Evolutionary conservation across 2,329 filamentous ascomycete species (phyloP).

Genomic region (Herpotrichia juniperi): DNA sequence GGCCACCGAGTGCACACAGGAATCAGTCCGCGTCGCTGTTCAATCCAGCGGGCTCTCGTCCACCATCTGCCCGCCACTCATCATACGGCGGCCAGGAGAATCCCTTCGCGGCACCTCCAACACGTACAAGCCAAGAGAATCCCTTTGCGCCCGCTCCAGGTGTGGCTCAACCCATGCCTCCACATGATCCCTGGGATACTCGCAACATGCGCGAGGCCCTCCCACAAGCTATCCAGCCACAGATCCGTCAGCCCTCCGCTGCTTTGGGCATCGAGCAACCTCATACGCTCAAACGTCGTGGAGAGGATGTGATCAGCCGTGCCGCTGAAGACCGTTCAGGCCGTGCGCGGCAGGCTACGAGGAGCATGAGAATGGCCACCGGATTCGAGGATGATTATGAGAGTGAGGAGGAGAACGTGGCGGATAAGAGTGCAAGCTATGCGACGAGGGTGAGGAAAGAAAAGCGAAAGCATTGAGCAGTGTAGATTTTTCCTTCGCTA

Average conservation of each 20-base stretch:
- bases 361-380: constrained; percentile 17
- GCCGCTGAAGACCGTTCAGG: constrained; percentile 2
- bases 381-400: constrained; percentile 19
- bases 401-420: constrained; percentile 4
- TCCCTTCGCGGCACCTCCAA: constrained; percentile 15
- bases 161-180: constrained; percentile 7
- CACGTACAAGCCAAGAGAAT: not conserved
- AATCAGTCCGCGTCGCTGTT: constrained; percentile 20
- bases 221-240: constrained; percentile 15
- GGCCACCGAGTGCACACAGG: constrained; percentile 20
- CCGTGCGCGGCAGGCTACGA: constrained; percentile 24
- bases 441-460: constrained; percentile 2
- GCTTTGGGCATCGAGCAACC: not conserved
- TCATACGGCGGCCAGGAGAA: constrained; percentile 16
- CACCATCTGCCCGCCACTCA: not conserved
- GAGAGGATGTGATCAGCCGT: constrained; percentile 20
- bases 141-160: not conserved
- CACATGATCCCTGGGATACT: constrained; percentile 31
- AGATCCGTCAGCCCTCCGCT: constrained; percentile 8
- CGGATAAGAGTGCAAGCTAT: constrained; percentile 6
- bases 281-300: constrained; percentile 17
- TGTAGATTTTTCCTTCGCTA: not conserved
- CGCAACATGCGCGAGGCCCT: constrained; percentile 25
- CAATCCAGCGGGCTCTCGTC: not conserved
- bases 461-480: not conserved